Base-by-base conservation (phyloP, 176 grass and related monocot genomes). In the Alopecurus myosuroides region DNA sequence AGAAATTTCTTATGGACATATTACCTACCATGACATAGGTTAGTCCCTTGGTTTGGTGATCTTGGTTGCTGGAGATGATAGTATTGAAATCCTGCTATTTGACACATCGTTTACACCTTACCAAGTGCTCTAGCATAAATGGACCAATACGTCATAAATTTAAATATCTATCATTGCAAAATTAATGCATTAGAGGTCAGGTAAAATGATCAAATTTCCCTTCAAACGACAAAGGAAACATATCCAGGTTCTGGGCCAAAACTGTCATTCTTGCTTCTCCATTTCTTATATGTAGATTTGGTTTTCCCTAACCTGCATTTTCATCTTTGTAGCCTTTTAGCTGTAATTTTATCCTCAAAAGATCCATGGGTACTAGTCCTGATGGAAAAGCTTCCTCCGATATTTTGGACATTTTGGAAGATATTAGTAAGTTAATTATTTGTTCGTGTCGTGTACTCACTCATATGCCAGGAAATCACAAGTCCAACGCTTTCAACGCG, bases 341-440 rank as follows among this genome's bases (percentile, higher is more conserved):
- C 91, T 77, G 89, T 89, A 65, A 97, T 94, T 82, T 85, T 97
- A 71, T 85, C 94, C 45, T 94, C 82, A 87, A 97, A 97, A 84
- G 91, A 97, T 77, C 91, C 89, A 63, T 87, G 88, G 64, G 84
- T 94, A 25, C 73, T 97, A 53, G 88, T 92, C 91, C 89, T 81
- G 84, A 94, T 94, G 91, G 89, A 97, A 81, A 97, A 94, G 53
- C 91, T 93, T 73, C 91, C n/a, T n/a, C n/a, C n/a, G n/a, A n/a
- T n/a, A n/a, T n/a, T n/a, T n/a, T n/a, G n/a, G n/a, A n/a, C n/a
- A n/a, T n/a, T n/a, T n/a, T n/a, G n/a, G n/a, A n/a, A n/a, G n/a
- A n/a, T n/a, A n/a, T n/a, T n/a, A n/a, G n/a, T n/a, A n/a, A n/a
- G n/a, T n/a, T n/a, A n/a, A n/a, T n/a, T n/a, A n/a, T n/a, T n/a